These are phyloP conservation scores for Cryptosporidium baileyi DNA, from an alignment of 169 alveolate species.

Conservation along the genomic window DNA sequence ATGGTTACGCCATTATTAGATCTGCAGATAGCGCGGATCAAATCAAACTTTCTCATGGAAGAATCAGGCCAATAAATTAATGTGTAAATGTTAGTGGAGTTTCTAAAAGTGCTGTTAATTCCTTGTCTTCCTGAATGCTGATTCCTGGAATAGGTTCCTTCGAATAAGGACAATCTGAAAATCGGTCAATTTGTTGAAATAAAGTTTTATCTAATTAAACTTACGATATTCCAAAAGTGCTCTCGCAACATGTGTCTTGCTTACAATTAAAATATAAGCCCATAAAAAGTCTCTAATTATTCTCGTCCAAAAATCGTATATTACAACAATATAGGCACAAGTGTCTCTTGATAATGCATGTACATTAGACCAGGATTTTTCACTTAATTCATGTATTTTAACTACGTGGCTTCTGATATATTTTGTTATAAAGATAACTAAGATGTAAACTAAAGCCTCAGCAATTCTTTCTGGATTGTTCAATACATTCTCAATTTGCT, in stretches of 20 bases:
- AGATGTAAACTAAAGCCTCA: not conserved
- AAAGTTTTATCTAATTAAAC: not conserved
- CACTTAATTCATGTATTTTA: not conserved
- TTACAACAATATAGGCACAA: not conserved
- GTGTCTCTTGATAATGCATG: conserved; percentile 26
- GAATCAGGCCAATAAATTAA: conserved; percentile 1
- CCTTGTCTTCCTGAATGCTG: not conserved
- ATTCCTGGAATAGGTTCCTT: not conserved
- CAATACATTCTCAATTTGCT: not conserved
- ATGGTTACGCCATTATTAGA: conserved; percentile 46
- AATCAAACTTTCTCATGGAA: conserved; percentile 39
- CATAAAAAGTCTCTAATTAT: conserved; percentile 27
- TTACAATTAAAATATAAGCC: not conserved
- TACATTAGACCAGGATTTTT: not conserved
- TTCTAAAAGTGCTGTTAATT: conserved; percentile 44
- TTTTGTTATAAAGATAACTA: conserved; percentile 3
- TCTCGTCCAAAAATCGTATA: conserved; percentile 29
- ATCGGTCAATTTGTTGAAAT: not conserved
- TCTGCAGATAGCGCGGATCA: not conserved
- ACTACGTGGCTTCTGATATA: not conserved
- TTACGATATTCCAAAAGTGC: conserved; percentile 32
- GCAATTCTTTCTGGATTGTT: not conserved
- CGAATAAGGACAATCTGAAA: conserved; percentile 50
- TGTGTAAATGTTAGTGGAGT: not conserved
- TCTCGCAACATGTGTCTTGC: not conserved